Percentiles rank a stretch among this genome's conserved stretches.
Conservation (phyloP, 495 filamentous ascomycete species). For the Lasiosphaeria hispida region DNA sequence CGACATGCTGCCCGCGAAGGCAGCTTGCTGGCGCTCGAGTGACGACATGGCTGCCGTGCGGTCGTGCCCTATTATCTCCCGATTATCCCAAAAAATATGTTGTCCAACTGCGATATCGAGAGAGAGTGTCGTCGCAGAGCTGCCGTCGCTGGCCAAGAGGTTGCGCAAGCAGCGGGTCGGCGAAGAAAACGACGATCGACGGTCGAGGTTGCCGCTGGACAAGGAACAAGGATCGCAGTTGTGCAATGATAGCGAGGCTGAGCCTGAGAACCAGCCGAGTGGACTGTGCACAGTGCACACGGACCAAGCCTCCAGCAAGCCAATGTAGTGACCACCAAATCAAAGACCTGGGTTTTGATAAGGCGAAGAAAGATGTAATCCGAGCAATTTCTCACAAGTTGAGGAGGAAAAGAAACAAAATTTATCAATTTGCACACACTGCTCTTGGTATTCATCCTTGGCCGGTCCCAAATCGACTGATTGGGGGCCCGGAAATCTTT, state of each 20-base stretch:
- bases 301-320: background rate
- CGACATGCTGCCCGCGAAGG: constrained; percentile 47
- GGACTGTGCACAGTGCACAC: background rate
- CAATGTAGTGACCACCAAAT: background rate
- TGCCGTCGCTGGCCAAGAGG: background rate
- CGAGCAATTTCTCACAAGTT: background rate
- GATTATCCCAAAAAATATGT: background rate
- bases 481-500: background rate
- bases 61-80: background rate
- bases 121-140: background rate
- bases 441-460: too few species aligned
- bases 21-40: constrained; percentile 48
- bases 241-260: background rate
- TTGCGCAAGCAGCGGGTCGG: background rate
- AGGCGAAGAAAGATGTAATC: background rate
- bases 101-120: background rate
- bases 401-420: background rate
- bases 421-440: too few species aligned
- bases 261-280: background rate
- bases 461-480: too few species aligned
- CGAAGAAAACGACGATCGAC: background rate
- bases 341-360: background rate
- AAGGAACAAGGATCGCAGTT: background rate
- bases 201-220: background rate
- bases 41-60: constrained; percentile 43